Percentiles rank a stretch among this genome's conserved stretches.
Conservation (phyloP, 225 moss, liverwort and hornwort genomes). For the Lunularia cruciata region DNA sequence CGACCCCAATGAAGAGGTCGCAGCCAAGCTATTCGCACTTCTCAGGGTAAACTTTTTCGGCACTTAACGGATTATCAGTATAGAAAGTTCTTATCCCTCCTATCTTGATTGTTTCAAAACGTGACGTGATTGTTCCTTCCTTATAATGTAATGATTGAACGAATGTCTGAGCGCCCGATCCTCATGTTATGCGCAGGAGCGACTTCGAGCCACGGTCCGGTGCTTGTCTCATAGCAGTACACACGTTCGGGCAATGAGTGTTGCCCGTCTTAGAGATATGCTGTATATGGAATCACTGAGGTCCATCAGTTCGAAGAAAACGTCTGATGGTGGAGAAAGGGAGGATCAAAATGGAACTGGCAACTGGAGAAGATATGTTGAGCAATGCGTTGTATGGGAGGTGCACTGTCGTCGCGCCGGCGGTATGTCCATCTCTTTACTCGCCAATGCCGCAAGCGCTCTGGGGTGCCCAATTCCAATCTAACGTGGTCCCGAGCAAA, state of each 20-base stretch:
- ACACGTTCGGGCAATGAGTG: constrained; percentile 44
- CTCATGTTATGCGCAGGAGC: constrained; percentile 33
- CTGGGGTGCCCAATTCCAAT: constrained; percentile 43
- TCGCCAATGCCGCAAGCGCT: constrained; percentile 45
- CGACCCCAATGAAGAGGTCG: constrained; percentile 31
- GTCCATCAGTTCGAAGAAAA: constrained; percentile 14
- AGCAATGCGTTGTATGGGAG: constrained; percentile 43
- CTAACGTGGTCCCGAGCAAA: neutral
- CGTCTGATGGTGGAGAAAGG: constrained; percentile 8
- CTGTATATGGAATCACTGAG: constrained; percentile 31
- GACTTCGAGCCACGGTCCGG: constrained; percentile 42
- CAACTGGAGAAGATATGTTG: constrained; percentile 40
- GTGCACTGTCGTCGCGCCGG: constrained; percentile 43
- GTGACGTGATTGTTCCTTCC: neutral
- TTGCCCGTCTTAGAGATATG: constrained; percentile 42
- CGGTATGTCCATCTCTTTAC: constrained; percentile 42
- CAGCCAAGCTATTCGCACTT: constrained; percentile 33
- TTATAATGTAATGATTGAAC: neutral
- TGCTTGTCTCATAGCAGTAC: constrained; percentile 47
- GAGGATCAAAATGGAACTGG: constrained; percentile 23
- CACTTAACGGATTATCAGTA: too few relatives aligned
- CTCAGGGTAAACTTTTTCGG: constrained; percentile 29
- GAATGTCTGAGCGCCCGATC: neutral
- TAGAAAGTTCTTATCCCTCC: too few relatives aligned
- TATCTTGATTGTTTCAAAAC: too few relatives aligned